phyloP scores from a whole-genome alignment of 2,329 filamentous ascomycete genomes.

The Xylariaceae sp. region DNA sequence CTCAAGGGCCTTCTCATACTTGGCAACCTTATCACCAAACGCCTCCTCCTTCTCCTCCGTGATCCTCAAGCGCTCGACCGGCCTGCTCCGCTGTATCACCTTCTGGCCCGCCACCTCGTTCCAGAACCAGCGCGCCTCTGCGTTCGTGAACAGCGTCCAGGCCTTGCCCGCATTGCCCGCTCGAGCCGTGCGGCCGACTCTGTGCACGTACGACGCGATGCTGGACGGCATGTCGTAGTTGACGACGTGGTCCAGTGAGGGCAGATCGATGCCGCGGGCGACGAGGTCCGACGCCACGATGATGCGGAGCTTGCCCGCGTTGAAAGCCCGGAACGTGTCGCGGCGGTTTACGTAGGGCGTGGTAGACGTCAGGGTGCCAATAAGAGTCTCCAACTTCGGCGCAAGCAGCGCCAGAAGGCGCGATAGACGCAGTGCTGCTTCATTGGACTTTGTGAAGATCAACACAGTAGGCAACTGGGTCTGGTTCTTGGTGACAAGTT shows the following conservation, averaged over 20 bases:
- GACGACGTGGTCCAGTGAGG: slow-evolving; percentile 73
- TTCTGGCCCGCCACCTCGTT: slow-evolving; percentile 61
- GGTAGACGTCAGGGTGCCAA: slow-evolving; percentile 72
- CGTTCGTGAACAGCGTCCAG: slow-evolving; percentile 79
- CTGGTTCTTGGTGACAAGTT: slow-evolving; percentile 2
- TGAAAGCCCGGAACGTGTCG: slow-evolving; percentile 63
- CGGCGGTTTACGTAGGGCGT: slow-evolving; percentile 66
- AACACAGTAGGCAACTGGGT: slow-evolving; percentile 47
- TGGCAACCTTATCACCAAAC: slow-evolving; percentile 44
- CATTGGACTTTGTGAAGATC: slow-evolving; percentile 88
- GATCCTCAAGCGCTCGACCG: slow-evolving; percentile 45
- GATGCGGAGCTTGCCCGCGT: slow-evolving; percentile 57
- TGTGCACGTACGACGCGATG: slow-evolving; percentile 79
- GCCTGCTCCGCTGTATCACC: slow-evolving; percentile 36
- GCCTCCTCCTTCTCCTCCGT: slow-evolving; percentile 33
- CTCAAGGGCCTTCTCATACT: slow-evolving; percentile 54
- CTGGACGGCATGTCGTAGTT: slow-evolving; percentile 90
- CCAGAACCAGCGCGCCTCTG: slow-evolving; percentile 89
- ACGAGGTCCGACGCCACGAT: slow-evolving; percentile 92
- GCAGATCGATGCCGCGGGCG: slow-evolving; percentile 81
- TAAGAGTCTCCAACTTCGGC: slow-evolving; percentile 48
- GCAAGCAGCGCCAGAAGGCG: slow-evolving; percentile 67
- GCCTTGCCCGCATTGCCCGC: slow-evolving; percentile 71
- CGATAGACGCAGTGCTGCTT: slow-evolving; percentile 79
- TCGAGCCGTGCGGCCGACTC: slow-evolving; percentile 84